These are phyloP conservation scores for Saccharomyces jurei DNA, from an alignment of 805 yeast genomes.

Conservation along the genomic window DNA sequence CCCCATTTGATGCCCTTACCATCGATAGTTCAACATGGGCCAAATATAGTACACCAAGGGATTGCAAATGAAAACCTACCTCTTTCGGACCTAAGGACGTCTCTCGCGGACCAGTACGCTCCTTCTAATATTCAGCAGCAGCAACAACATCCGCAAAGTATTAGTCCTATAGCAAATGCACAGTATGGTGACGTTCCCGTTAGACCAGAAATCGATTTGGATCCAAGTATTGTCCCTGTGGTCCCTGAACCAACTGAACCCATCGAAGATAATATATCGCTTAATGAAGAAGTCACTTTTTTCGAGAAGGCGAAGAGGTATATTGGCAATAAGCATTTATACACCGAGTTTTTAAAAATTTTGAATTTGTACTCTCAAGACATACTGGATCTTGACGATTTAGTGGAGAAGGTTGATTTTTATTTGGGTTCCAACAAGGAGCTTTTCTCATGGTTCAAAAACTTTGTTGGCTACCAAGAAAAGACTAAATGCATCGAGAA, in stretches of 20 bases:
- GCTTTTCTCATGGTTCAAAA: slow-evolving; percentile 82
- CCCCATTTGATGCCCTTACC: slow-evolving; percentile 19
- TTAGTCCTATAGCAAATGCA: slow-evolving; percentile 11
- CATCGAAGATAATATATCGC: slow-evolving; percentile 46
- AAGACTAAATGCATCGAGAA: slow-evolving; percentile 82
- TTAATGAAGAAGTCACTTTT: slow-evolving; percentile 79
- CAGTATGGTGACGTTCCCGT: slow-evolving; percentile 19
- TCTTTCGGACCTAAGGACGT: slow-evolving; percentile 2
- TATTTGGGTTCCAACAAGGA: slow-evolving; percentile 78
- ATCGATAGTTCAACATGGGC: slow-evolving; percentile 16
- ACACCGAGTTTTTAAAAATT: slow-evolving; percentile 85
- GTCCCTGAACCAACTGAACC: slow-evolving; percentile 74
- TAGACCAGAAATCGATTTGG: slow-evolving; percentile 36
- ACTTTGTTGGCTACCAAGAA: slow-evolving; percentile 82
- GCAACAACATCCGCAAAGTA: slow-evolving; percentile 18
- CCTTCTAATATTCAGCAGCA: slow-evolving; percentile 5
- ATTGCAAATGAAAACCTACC: not conserved
- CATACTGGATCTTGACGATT: slow-evolving; percentile 71
- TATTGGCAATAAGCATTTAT: slow-evolving; percentile 80
- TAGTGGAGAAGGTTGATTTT: slow-evolving; percentile 76
- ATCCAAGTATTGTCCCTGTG: slow-evolving; percentile 73
- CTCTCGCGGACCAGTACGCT: not conserved
- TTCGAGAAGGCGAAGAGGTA: slow-evolving; percentile 88
- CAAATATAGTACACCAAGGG: not conserved
- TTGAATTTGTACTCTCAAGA: slow-evolving; percentile 85